Base-by-base conservation (phyloP, 306 rosid genomes). In the Cicer chorassanicum region DNA sequence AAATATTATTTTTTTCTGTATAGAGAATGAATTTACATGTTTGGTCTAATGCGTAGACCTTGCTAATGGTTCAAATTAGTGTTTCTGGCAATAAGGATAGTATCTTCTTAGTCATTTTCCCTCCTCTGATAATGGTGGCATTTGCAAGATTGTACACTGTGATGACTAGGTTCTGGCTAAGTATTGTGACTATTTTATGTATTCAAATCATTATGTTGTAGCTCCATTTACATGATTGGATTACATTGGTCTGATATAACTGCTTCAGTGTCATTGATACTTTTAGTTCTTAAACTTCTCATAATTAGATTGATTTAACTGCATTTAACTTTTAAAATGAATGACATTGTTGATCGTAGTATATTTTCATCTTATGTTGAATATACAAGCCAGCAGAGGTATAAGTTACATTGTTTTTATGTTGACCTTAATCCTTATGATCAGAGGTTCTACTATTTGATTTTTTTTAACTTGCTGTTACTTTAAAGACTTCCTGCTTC, bases 231-330 rank as follows among this genome's bases (percentile, higher is more conserved):
- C 64, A 42, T 73, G 73, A 61, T 73, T 61, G 9, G 68, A 61
- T 63, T 68, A 53, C 53, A 21, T 72, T 72, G 61, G 44, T 57
- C 34, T 24, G 41, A 14, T 16, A 79, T 54, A 63, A 70, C 70
- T 1, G 69, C 61, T 64, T 70, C 50, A 54, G 49, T 54, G 43
- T 16, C 57, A 7, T 69, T 21, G 10, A 19, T 59, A 42, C 45
- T 19, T 70, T 41, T 73, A 65, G 59, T 67, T 72, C 55, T 57
- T 53, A 62, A 42, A 57, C 69, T 53, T 62, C 46, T 73, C 57
- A 62, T 42, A 42, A 67, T 19, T 36, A 70, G 44, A 39, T 74
- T 78, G 41, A 39, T 62, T 63, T 44, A 51, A 19, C 41, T 45
- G 41, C 56, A 12, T 66, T 44, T 44, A 45, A 45, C 56, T 66